phyloP scores from a whole-genome alignment of 2,329 filamentous ascomycete species.

The Alternaria sp. region DNA sequence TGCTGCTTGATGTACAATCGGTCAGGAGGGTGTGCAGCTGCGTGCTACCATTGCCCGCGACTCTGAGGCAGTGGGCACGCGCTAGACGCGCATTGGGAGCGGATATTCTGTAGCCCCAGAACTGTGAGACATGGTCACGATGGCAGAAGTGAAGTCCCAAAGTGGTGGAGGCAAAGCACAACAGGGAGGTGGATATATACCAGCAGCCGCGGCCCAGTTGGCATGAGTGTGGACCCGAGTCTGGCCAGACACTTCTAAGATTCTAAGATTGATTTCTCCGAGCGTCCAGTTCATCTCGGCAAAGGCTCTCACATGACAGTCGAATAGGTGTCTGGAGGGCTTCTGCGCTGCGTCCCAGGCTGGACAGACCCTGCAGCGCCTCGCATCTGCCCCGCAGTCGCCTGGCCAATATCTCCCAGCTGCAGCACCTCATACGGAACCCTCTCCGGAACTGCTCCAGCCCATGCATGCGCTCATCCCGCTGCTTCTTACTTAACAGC shows the following conservation, averaged over 20 bases:
- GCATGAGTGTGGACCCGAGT: background rate
- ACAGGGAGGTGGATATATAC: background rate
- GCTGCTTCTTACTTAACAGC: conserved; percentile 22
- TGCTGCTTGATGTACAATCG: conserved; percentile 10
- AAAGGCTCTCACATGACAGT: conserved; percentile 9
- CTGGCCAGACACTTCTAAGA: conserved; percentile 1
- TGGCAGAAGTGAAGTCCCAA: conserved; percentile 1
- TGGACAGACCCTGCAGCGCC: conserved; percentile 28
- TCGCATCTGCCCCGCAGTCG: conserved; percentile 25
- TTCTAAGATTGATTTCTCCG: conserved; percentile 9
- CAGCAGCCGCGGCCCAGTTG: background rate
- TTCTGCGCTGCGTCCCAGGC: conserved; percentile 13
- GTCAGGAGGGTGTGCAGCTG: conserved; percentile 23
- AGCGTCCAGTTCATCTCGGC: conserved; percentile 5
- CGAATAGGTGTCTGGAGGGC: conserved; percentile 6
- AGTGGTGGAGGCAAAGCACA: conserved; percentile 3
- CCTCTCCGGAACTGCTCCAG: conserved; percentile 18
- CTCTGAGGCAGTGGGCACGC: conserved; percentile 9
- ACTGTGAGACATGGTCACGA: conserved; percentile 9
- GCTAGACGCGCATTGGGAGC: conserved; percentile 10
- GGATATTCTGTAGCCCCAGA: background rate
- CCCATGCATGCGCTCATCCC: conserved; percentile 22
- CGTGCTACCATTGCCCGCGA: conserved; percentile 14
- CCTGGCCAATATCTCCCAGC: background rate
- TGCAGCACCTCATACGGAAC: conserved; percentile 11